These are phyloP conservation scores for Leptographium wingfieldii DNA, from an alignment of 2,329 filamentous ascomycete species.

Conservation along the genomic window DNA sequence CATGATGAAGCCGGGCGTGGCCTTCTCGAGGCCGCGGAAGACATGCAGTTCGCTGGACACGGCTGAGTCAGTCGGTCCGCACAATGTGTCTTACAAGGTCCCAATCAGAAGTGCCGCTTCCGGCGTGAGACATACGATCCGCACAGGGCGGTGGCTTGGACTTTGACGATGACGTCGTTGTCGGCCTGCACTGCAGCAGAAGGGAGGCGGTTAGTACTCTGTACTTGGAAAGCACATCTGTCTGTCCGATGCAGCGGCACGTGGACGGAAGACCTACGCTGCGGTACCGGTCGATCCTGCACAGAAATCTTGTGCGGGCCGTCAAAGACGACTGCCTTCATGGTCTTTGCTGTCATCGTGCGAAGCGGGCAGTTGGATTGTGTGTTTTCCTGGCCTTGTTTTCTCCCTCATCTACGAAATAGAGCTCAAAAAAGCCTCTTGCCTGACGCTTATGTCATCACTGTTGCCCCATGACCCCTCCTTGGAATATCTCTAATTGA, in stretches of 20 bases:
- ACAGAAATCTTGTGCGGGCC: slow-evolving; percentile 62
- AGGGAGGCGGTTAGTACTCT: not conserved
- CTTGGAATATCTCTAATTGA: too few species aligned
- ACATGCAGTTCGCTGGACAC: slow-evolving; percentile 63
- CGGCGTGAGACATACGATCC: slow-evolving; percentile 52
- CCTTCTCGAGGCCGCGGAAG: slow-evolving; percentile 69
- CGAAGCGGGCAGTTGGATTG: not conserved
- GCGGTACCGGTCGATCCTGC: slow-evolving; percentile 68
- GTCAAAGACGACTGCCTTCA: slow-evolving; percentile 85
- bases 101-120: not conserved
- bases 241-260: too few species aligned
- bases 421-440: too few species aligned
- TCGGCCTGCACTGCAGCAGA: slow-evolving; percentile 44
- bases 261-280: slow-evolving; percentile 26
- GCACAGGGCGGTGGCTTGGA: slow-evolving; percentile 72
- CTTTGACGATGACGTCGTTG: slow-evolving; percentile 71
- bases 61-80: not conserved
- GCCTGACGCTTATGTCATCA: too few species aligned
- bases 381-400: not conserved
- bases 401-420: not conserved
- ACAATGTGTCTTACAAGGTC: not conserved
- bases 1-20: slow-evolving; percentile 51
- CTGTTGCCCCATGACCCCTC: too few species aligned
- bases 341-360: slow-evolving; percentile 33
- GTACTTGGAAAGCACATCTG: not conserved